phyloP scores from a whole-genome alignment of 2,329 filamentous ascomycete genomes.

The Pseudocercospora eumusae region DNA sequence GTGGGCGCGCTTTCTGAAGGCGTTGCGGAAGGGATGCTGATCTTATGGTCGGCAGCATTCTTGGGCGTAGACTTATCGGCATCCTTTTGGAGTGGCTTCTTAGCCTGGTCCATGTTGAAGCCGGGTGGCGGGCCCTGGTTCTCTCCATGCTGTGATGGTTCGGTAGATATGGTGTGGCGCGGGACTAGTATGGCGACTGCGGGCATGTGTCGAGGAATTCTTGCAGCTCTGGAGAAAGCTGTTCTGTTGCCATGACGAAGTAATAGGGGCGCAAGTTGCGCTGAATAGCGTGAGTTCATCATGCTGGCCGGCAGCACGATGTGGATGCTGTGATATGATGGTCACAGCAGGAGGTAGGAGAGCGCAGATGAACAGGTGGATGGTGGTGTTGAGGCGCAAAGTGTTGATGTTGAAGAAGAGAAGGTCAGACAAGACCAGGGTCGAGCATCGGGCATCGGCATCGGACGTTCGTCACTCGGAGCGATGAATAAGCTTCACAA shows the following conservation, averaged over 20 bases:
- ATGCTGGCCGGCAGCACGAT: conserved; percentile 42
- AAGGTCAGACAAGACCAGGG: background rate
- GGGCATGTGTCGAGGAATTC: conserved; percentile 54
- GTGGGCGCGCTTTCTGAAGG: conserved; percentile 52
- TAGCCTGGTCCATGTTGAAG: conserved; percentile 86
- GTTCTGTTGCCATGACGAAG: conserved; percentile 48
- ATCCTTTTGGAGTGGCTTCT: conserved; percentile 73
- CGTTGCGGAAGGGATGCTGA: conserved; percentile 41
- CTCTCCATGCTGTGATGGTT: conserved; percentile 54
- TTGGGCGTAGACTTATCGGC: conserved; percentile 40
- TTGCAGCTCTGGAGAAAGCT: conserved; percentile 44
- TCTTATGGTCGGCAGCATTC: conserved; percentile 27
- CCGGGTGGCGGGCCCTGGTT: conserved; percentile 74
- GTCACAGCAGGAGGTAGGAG: conserved; percentile 10
- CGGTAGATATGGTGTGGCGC: conserved; percentile 55
- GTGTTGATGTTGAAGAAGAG: conserved; percentile 18
- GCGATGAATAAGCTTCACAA: background rate
- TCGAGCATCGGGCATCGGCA: background rate
- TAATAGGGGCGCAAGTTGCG: conserved; percentile 50
- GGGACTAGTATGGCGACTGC: conserved; percentile 62
- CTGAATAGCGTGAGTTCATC: conserved; percentile 47
- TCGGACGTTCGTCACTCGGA: too few relatives aligned
- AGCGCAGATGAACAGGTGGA: conserved; percentile 7
- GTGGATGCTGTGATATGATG: conserved; percentile 14
- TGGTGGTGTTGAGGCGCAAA: conserved; percentile 8